Base-by-base conservation (phyloP, 352 stramenopile species). In the Aphanomyces cochlioides region DNA sequence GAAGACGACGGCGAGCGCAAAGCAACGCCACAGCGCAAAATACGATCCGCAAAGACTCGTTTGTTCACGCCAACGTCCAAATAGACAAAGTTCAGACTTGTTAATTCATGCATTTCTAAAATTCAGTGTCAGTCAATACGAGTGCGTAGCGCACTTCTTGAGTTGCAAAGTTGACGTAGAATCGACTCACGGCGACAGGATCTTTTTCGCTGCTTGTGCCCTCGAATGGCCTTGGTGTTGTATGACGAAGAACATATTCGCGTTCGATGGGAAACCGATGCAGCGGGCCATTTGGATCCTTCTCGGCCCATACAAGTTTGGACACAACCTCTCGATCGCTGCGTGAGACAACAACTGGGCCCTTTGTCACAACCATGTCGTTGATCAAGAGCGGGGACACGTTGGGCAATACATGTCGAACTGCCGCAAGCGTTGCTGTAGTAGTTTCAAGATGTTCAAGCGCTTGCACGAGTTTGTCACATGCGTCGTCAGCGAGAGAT, bases 81-180 rank as follows among this genome's bases (percentile, higher is more conserved):
- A 58, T 34, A 19, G n/a, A 19, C 28, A 28, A 28, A 28, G 28
- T 28, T 28, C 28, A 28, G 28, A 28, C 28, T 28, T 28, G 28
- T 28, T 28, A 28, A 28, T 28, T 28, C 28, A 28, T 28, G 28
- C 28, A 28, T 15, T 7, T 34, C 19, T 74, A 93, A 47, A 93
- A 94, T 61, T 94, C 87, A 4, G 87, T 89, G 60, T 92, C 84
- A 5, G 77, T 81, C 47, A 94, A 57, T 19, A 81, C 78, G 36
- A 90, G 65, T 10, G 87, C 84, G 57, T 92, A 94, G 4, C 87
- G 81, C 34, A 94, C 84, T 17, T 83, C 92, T 45, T 87, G 80
- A 67, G 85, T 88, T 61, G 82, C 80, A 66, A 92, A 94, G 34
- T 76, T 76, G 10, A 84, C 87, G 69, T 92, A 94, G 80, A 94